phyloP scores from a whole-genome alignment of 148 eudicot genomes.

The Diospyros lotus region DNA sequence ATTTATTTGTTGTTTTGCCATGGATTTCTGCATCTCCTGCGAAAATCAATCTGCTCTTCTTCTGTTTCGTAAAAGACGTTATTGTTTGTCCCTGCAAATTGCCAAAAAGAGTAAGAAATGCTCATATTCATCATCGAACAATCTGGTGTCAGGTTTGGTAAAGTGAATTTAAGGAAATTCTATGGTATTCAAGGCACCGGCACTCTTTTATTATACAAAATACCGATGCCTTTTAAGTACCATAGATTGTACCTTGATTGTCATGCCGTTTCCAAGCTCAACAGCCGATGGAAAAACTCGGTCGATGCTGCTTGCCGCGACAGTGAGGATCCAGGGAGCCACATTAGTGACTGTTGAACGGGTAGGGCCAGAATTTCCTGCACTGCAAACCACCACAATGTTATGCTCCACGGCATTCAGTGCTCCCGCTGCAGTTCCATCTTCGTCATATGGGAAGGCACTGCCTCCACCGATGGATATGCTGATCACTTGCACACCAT shows the following conservation, averaged over 20 bases:
- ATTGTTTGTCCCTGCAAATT: constrained; percentile 60
- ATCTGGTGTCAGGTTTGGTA: too few relatives aligned
- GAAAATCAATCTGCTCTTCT: too few relatives aligned
- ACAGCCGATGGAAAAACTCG: constrained; percentile 53
- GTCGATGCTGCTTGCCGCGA: constrained; percentile 84
- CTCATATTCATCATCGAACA: too few relatives aligned
- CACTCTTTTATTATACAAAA: too few relatives aligned
- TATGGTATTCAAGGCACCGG: too few relatives aligned
- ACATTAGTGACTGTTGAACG: constrained; percentile 44
- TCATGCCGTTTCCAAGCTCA: constrained; percentile 56
- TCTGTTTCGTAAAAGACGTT: constrained; percentile 10
- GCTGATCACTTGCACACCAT: constrained; percentile 77
- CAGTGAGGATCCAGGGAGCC: constrained; percentile 87
- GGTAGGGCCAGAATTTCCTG: constrained; percentile 66
- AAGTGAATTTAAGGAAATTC: too few relatives aligned
- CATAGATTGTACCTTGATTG: constrained; percentile 39
- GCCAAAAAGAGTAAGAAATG: too few relatives aligned
- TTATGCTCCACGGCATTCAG: constrained; percentile 58
- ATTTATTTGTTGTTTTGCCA: too few relatives aligned
- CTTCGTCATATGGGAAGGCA: constrained; percentile 25
- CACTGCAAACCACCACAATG: constrained; percentile 69
- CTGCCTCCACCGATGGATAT: constrained; percentile 42
- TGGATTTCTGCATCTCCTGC: too few relatives aligned
- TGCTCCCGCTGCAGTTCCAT: constrained; percentile 67
- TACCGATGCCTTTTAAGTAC: too few relatives aligned